phyloP scores from a whole-genome alignment of 2,329 filamentous ascomycete species.

The Tolypocladium album region DNA sequence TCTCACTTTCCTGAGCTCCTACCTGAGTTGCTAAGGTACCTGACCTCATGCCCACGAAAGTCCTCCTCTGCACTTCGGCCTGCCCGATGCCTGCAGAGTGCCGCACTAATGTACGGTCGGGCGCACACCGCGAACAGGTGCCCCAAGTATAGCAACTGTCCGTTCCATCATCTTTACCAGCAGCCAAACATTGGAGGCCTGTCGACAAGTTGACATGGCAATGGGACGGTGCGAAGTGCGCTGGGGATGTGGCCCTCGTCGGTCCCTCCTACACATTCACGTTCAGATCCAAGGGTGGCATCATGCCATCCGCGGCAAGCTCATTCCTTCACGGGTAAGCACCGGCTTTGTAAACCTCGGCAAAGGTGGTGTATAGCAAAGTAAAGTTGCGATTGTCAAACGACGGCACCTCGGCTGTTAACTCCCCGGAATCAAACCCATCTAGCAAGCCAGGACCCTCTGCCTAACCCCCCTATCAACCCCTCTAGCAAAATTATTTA shows the following conservation, averaged over 20 bases:
- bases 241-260: background rate
- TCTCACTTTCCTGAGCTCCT: background rate
- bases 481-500: background rate
- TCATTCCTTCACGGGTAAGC: background rate
- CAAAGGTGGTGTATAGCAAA: background rate
- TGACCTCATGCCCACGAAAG: background rate
- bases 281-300: no score
- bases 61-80: background rate
- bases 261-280: background rate
- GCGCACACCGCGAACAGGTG: background rate
- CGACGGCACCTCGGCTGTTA: background rate
- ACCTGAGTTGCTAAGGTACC: no score
- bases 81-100: background rate
- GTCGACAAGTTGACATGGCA: background rate
- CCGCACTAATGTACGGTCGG: background rate
- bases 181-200: background rate
- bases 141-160: background rate
- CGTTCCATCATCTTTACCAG: background rate
- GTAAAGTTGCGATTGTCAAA: background rate
- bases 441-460: slow-evolving; percentile 10
- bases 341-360: background rate
- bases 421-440: slow-evolving; percentile 10
- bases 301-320: background rate
- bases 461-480: background rate
- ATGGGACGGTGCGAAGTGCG: background rate